Percentiles rank a stretch among this genome's conserved stretches.
Evolutionary conservation across 1,284 basidiomycete species (phyloP).

Genomic region (Thecaphora thlaspeos): DNA sequence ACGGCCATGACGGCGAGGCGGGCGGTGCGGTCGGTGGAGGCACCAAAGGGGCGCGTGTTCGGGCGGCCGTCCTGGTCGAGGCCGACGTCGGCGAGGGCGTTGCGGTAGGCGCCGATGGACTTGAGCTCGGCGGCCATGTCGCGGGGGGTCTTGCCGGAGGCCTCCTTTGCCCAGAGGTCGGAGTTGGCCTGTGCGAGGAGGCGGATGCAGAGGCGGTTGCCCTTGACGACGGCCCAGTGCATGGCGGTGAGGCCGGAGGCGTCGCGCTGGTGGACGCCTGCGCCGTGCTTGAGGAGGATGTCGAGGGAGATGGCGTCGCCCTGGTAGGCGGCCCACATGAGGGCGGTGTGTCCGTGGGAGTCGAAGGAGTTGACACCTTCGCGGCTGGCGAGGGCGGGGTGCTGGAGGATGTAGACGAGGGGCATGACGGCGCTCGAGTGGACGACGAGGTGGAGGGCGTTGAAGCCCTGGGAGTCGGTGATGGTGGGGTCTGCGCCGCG

Average conservation of each 20-base stretch:
- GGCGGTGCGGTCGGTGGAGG: constrained; percentile 78
- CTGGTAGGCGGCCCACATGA: constrained; percentile 99
- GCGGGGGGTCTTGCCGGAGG: constrained; percentile 79
- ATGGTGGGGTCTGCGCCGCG: constrained; percentile 90
- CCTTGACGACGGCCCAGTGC: constrained; percentile 98
- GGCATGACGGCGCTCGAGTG: constrained; percentile 94
- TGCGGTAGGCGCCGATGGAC: constrained; percentile 79
- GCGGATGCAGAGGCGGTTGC: constrained; percentile 79
- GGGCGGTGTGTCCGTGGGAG: constrained; percentile 84
- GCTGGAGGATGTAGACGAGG: constrained; percentile 75
- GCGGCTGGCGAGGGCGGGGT: constrained; percentile 66
- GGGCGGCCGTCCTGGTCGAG: constrained; percentile 63
- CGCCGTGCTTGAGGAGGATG: constrained; percentile 82
- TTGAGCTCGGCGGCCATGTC: constrained; percentile 90
- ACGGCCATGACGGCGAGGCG: constrained; percentile 76
- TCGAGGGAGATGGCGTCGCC: constrained; percentile 94
- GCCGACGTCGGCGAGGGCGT: constrained; percentile 77
- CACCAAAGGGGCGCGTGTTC: constrained; percentile 29
- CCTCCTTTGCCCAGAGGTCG: constrained; percentile 77
- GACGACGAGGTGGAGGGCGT: constrained; percentile 88
- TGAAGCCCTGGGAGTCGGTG: constrained; percentile 91
- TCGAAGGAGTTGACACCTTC: constrained; percentile 61
- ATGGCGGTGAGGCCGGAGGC: constrained; percentile 82
- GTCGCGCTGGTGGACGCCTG: constrained; percentile 73
- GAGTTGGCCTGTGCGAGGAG: constrained; percentile 80